These are phyloP conservation scores for Penicillium tannophilum DNA, from an alignment of 495 filamentous ascomycete genomes.

Conservation along the genomic window DNA sequence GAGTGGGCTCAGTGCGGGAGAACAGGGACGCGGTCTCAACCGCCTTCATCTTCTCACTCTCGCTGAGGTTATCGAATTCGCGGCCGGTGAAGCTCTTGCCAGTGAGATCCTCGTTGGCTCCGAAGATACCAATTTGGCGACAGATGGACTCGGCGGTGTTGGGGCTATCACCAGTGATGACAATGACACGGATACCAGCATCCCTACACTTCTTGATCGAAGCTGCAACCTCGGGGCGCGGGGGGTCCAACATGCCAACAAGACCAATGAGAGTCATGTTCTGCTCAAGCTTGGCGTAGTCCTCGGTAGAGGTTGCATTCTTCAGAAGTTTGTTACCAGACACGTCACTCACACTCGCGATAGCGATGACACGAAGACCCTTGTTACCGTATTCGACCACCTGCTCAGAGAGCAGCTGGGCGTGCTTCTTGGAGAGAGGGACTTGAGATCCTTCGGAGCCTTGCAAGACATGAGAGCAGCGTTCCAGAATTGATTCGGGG, in stretches of 20 bases:
- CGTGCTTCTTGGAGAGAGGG: slow-evolving; percentile 64
- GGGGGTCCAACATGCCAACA: slow-evolving; percentile 96
- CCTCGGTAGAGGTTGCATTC: slow-evolving; percentile 75
- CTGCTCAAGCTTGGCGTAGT: slow-evolving; percentile 87
- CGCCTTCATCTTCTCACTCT: slow-evolving; percentile 76
- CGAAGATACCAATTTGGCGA: slow-evolving; percentile 94
- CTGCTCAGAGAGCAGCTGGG: slow-evolving; percentile 69
- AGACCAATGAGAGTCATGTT: slow-evolving; percentile 92
- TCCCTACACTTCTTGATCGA: slow-evolving; percentile 87
- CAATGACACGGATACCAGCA: slow-evolving; percentile 94
- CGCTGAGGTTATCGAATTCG: slow-evolving; percentile 86
- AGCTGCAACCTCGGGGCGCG: slow-evolving; percentile 85
- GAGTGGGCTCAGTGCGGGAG: slow-evolving; percentile 92
- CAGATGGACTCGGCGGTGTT: slow-evolving; percentile 98
- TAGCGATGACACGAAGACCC: slow-evolving; percentile 92
- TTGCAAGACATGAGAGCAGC: slow-evolving; percentile 77
- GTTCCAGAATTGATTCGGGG: slow-evolving; percentile 89
- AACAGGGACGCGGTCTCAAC: slow-evolving; percentile 88
- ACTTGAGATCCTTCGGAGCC: slow-evolving; percentile 77
- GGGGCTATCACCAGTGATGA: slow-evolving; percentile 97
- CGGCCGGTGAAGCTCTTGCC: slow-evolving; percentile 96
- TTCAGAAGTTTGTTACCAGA: slow-evolving; percentile 67
- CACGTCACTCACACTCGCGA: slow-evolving; percentile 78
- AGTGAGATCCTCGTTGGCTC: slow-evolving; percentile 73
- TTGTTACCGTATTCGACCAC: slow-evolving; percentile 87